Percentiles rank a stretch among this genome's conserved stretches.
Evolutionary conservation across 371 early-diverging fungal species (phyloP).

Genomic region (Aphelidium insulamus): DNA sequence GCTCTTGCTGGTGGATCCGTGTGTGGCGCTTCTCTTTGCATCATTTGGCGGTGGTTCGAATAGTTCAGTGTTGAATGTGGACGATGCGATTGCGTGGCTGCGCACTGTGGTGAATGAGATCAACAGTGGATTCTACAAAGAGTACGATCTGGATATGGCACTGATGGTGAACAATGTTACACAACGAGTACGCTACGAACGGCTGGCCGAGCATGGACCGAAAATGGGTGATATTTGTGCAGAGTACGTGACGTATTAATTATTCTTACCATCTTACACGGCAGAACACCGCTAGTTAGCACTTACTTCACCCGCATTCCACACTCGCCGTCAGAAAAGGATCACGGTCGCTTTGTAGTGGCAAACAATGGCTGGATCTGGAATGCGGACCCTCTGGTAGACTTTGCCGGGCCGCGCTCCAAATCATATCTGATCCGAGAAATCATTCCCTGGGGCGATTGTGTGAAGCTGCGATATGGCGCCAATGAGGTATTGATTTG

Average conservation of each 20-base stretch:
- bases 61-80: too few relatives aligned
- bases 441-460: conserved; percentile 95
- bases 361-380: conserved; percentile 98
- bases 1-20: neutral
- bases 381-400: conserved; percentile 78
- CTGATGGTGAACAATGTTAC: conserved; percentile 45
- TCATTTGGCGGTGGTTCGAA: too few relatives aligned
- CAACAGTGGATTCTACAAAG: conserved; percentile 57
- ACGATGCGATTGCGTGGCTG: too few relatives aligned
- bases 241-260: conserved; percentile 14
- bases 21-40: too few relatives aligned
- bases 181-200: conserved; percentile 56
- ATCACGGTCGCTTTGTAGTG: conserved; percentile 14
- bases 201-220: conserved; percentile 50
- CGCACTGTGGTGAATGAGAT: conserved; percentile 63
- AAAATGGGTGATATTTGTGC: conserved; percentile 20
- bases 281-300: conserved; percentile 56
- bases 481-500: neutral
- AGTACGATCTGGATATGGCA: conserved; percentile 53
- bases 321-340: too few relatives aligned
- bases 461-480: conserved; percentile 91
- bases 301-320: conserved; percentile 71
- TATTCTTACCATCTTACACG: neutral
- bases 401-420: conserved; percentile 71
- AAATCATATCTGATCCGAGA: conserved; percentile 75